Conservation (phyloP, 2,329 filamentous ascomycete species). For the Ophiostoma sp. region DNA sequence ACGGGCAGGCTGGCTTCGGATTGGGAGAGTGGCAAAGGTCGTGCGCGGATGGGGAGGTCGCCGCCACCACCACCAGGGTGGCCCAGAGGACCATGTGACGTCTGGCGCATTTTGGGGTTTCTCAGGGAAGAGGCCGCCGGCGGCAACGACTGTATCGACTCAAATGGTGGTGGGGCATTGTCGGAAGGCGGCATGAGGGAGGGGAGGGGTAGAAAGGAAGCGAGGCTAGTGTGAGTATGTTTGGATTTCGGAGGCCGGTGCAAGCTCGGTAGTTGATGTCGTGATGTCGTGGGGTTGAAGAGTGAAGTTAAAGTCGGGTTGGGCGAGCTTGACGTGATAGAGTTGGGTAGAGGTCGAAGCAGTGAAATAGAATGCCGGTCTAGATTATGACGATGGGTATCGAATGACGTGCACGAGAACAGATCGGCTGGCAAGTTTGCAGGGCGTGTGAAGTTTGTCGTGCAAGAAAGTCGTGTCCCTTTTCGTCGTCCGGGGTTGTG, state of each 20-base stretch:
- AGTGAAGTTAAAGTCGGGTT: not conserved
- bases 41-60: conserved; percentile 18
- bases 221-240: not conserved
- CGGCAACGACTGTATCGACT: conserved; percentile 69
- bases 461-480: not conserved
- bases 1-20: conserved; percentile 54
- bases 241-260: not conserved
- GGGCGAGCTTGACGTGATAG: not conserved
- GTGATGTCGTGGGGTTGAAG: not conserved
- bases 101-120: conserved; percentile 62
- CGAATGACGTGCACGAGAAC: not conserved
- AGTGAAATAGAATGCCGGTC: not conserved
- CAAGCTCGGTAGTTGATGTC: not conserved
- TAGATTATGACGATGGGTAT: not conserved
- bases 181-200: conserved; percentile 66
- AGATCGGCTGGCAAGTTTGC: not conserved
- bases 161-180: conserved; percentile 63
- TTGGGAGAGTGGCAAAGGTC: conserved; percentile 45
- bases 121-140: conserved; percentile 63
- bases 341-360: not conserved
- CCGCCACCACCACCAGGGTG: not conserved
- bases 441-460: not conserved
- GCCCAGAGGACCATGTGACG: conserved; percentile 38
- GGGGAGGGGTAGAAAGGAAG: not conserved
- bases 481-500: not conserved